phyloP scores from a whole-genome alignment of 768 basidiomycete species.

The Podaxis pistillaris region DNA sequence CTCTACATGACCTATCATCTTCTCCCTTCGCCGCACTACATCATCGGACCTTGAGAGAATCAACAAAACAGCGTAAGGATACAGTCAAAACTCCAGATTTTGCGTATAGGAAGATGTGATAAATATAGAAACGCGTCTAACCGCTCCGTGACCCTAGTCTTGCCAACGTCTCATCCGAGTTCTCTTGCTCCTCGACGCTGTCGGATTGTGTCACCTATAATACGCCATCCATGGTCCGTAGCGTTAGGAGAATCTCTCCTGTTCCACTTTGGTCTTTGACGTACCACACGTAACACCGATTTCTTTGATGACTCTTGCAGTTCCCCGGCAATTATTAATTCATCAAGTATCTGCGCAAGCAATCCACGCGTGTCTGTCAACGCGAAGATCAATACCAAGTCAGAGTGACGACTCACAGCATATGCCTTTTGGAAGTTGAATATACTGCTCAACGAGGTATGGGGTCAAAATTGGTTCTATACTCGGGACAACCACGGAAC shows the following conservation, averaged over 20 bases:
- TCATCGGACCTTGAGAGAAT: constrained; percentile 43
- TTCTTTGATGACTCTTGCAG: constrained; percentile 98
- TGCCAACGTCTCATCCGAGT: constrained; percentile 76
- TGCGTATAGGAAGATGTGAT: constrained; percentile 4
- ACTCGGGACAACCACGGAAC: constrained; percentile 8
- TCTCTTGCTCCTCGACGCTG: constrained; percentile 82
- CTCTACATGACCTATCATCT: constrained; percentile 2
- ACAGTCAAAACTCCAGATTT: constrained; percentile 17
- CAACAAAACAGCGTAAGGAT: constrained; percentile 20
- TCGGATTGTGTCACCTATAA: constrained; percentile 82
- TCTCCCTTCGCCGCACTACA: constrained; percentile 26
- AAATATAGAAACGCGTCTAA: constrained; percentile 38
- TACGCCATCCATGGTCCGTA: constrained; percentile 3
- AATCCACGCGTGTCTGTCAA: constrained; percentile 6
- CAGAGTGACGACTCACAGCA: constrained; percentile 49
- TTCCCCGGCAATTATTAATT: constrained; percentile 96
- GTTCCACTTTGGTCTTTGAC: constrained; percentile 18
- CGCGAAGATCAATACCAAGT: constrained; percentile 13
- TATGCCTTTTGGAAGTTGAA: constrained; percentile 99
- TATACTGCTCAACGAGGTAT: constrained; percentile 53
- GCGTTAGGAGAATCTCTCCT: not conserved
- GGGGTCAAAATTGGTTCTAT: constrained; percentile 9
- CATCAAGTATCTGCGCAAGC: constrained; percentile 73
- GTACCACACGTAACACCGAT: constrained; percentile 60
- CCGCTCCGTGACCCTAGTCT: constrained; percentile 72